These are phyloP conservation scores for Microcyclospora pomicola DNA, from an alignment of 2,329 filamentous ascomycete species.

Conservation along the genomic window DNA sequence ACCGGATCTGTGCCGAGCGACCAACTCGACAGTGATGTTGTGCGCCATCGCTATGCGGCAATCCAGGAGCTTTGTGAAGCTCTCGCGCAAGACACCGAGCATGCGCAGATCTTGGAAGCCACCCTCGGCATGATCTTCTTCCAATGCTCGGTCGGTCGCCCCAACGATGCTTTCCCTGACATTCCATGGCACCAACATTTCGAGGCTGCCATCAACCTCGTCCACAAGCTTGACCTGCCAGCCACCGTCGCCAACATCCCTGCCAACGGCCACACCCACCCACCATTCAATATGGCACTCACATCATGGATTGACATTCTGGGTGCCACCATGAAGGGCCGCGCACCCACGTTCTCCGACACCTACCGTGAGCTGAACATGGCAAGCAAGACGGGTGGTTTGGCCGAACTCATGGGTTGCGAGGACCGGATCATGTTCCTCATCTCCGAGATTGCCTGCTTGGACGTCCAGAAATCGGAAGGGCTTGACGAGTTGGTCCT, in stretches of 20 bases:
- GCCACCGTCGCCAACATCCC: constrained; percentile 41
- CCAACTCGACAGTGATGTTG: constrained; percentile 77
- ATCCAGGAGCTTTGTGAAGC: constrained; percentile 76
- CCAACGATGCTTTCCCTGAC: constrained; percentile 72
- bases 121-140: constrained; percentile 93
- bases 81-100: constrained; percentile 64
- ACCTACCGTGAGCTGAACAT: constrained; percentile 93
- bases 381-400: constrained; percentile 48
- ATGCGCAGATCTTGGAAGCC: constrained; percentile 80
- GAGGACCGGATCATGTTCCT: constrained; percentile 96
- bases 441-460: constrained; percentile 91
- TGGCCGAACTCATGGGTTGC: constrained; percentile 92
- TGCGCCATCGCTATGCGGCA: constrained; percentile 79
- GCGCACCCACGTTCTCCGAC: constrained; percentile 76
- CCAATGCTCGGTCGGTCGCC: constrained; percentile 78
- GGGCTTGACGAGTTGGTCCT: constrained; percentile 75
- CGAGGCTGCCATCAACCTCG: constrained; percentile 72
- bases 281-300: constrained; percentile 90
- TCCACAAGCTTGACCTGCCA: constrained; percentile 71
- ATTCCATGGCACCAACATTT: constrained; percentile 98
- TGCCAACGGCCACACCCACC: constrained; percentile 38
- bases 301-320: constrained; percentile 95
- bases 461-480: constrained; percentile 73
- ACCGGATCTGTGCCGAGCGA: constrained; percentile 53
- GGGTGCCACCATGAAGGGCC: constrained; percentile 80